Conservation (phyloP, 2,329 filamentous ascomycete genomes). For the Fonsecaea nubica region DNA sequence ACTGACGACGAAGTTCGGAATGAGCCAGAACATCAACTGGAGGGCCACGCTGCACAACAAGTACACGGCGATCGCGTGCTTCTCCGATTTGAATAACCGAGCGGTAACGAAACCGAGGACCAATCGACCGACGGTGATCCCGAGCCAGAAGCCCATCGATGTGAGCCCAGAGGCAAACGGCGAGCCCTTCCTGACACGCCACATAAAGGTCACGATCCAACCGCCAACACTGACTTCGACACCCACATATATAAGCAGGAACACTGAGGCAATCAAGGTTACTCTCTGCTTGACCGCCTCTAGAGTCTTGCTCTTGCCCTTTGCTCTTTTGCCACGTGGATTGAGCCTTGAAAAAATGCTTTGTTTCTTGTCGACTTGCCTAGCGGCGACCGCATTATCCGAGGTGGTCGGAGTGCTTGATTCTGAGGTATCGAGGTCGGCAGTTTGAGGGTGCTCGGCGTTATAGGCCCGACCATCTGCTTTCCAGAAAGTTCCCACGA, state of each 20-base stretch:
- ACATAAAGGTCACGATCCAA: slow-evolving; percentile 83
- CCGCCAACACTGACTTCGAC: slow-evolving; percentile 74
- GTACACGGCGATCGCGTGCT: slow-evolving; percentile 66
- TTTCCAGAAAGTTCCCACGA: slow-evolving; percentile 60
- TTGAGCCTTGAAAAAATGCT: slow-evolving; percentile 53
- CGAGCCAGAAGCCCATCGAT: slow-evolving; percentile 76
- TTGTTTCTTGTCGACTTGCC: slow-evolving; percentile 70
- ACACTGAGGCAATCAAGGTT: slow-evolving; percentile 74
- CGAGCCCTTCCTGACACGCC: slow-evolving; percentile 70
- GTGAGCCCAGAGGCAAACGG: slow-evolving; percentile 76
- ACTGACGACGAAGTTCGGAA: slow-evolving; percentile 73
- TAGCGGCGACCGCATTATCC: slow-evolving; percentile 62
- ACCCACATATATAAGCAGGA: slow-evolving; percentile 80
- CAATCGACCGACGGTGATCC: slow-evolving; percentile 74
- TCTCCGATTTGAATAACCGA: slow-evolving; percentile 73
- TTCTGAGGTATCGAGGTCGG: slow-evolving; percentile 51
- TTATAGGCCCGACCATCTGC: slow-evolving; percentile 34
- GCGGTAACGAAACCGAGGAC: slow-evolving; percentile 72
- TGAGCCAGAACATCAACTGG: slow-evolving; percentile 78
- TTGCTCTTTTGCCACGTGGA: slow-evolving; percentile 73
- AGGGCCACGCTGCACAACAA: slow-evolving; percentile 66
- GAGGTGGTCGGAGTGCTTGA: slow-evolving; percentile 51
- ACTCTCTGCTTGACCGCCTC: slow-evolving; percentile 51
- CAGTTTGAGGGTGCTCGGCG: slow-evolving; percentile 39
- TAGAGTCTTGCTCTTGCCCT: slow-evolving; percentile 63